Conservation (phyloP, 2,329 filamentous ascomycete genomes). For the Fusarium foetens region DNA sequence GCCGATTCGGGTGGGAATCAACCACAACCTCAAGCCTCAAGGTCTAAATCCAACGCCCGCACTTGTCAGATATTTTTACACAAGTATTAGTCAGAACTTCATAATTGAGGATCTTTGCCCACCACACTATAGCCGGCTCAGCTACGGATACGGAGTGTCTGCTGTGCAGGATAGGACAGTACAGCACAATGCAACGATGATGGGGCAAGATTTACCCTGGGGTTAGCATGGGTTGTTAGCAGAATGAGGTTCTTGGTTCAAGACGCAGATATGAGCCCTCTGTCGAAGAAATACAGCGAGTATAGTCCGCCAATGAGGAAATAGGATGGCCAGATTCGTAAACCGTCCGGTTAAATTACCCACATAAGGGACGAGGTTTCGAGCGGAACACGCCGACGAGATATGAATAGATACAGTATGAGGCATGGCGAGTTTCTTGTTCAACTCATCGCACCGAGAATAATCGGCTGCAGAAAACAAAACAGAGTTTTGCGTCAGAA, state of each 20-base stretch:
- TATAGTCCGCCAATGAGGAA: constrained; percentile 21
- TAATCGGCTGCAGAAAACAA: not conserved
- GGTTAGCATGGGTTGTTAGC: constrained; percentile 17
- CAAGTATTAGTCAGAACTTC: constrained; percentile 24
- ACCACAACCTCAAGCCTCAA: not conserved
- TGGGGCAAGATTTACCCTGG: constrained; percentile 30
- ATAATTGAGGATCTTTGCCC: constrained; percentile 11
- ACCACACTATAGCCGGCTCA: constrained; percentile 13
- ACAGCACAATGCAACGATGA: constrained; percentile 8
- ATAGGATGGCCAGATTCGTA: not conserved
- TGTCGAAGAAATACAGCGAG: not conserved
- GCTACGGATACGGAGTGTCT: not conserved
- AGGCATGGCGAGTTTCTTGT: constrained; percentile 11
- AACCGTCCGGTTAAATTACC: constrained; percentile 19
- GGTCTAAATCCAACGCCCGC: constrained; percentile 10
- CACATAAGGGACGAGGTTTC: constrained; percentile 2
- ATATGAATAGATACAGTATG: not conserved
- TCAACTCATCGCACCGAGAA: constrained; percentile 8
- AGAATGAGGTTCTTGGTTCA: constrained; percentile 2
- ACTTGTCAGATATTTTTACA: constrained; percentile 11
- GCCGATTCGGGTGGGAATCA: constrained; percentile 36
- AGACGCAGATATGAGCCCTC: constrained; percentile 35
- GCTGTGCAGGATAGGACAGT: not conserved
- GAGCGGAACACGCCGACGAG: constrained; percentile 11
- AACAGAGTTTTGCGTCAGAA: not conserved